A percentile compares a stretch with the other conserved stretches of the same genome.
Evolutionary conservation across 768 basidiomycete genomes (phyloP).

Genomic region (Rhizopogon roseolus): DNA sequence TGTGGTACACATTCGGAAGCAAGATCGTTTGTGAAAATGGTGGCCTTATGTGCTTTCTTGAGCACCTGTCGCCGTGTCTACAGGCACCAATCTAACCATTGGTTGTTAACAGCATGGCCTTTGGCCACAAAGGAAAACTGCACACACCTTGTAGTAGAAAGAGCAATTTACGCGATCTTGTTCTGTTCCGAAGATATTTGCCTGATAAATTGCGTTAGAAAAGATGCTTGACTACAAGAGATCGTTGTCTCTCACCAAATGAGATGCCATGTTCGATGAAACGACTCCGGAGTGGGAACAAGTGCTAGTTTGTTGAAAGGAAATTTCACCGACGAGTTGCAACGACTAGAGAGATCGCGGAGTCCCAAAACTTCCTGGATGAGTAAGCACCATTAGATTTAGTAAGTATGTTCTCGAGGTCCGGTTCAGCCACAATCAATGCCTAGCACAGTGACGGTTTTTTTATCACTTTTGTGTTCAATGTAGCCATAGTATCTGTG

Average conservation of each 20-base stretch:
- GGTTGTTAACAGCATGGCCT: neutral
- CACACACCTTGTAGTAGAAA: slow-evolving; percentile 90
- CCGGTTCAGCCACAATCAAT: neutral
- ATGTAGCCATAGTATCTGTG: neutral
- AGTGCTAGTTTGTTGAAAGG: neutral
- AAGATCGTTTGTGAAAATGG: slow-evolving; percentile 97
- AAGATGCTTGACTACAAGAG: neutral
- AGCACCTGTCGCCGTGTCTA: slow-evolving; percentile 96
- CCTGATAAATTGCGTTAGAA: slow-evolving; percentile 37
- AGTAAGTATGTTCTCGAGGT: neutral
- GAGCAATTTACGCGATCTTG: slow-evolving; percentile 98
- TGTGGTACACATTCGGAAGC: slow-evolving; percentile 96
- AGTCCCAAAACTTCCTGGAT: slow-evolving; percentile 10
- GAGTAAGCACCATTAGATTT: neutral
- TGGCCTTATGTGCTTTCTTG: slow-evolving; percentile 96
- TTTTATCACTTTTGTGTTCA: neutral
- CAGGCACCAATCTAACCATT: slow-evolving; percentile 87
- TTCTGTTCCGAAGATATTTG: slow-evolving; percentile 94
- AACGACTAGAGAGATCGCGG: slow-evolving; percentile 11
- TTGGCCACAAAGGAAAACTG: neutral
- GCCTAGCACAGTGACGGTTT: neutral
- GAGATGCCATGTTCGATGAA: slow-evolving; percentile 52
- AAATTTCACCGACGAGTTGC: slow-evolving; percentile 2
- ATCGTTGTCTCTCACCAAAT: slow-evolving; percentile 51
- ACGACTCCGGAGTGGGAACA: slow-evolving; percentile 3